Evolutionary conservation across 2,329 filamentous ascomycete species (phyloP).

Genomic region (Bipolaris oryzae): DNA sequence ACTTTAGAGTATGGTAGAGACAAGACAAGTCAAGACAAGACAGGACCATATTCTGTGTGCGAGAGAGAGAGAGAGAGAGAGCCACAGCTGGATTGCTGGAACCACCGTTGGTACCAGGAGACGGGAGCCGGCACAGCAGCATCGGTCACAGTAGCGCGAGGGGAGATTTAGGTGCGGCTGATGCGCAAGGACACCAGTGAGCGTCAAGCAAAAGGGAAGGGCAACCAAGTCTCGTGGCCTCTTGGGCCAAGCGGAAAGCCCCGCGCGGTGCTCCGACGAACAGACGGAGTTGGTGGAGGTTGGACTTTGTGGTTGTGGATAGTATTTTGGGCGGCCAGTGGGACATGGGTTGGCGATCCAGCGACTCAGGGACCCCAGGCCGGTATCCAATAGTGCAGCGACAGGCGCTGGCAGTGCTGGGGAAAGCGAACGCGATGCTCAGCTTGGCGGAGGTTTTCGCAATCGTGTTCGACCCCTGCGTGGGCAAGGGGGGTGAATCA

Average conservation of each 20-base stretch:
- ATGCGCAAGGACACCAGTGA: constrained; percentile 21
- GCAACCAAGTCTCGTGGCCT: background rate
- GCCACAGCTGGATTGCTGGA: constrained; percentile 45
- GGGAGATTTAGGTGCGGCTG: constrained; percentile 33
- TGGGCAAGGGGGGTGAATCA: constrained; percentile 20
- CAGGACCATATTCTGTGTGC: constrained; percentile 30
- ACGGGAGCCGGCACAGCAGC: constrained; percentile 39
- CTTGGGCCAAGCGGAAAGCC: constrained; percentile 13
- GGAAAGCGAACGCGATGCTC: constrained; percentile 22
- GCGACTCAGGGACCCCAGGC: constrained; percentile 11
- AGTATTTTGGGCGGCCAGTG: constrained; percentile 13
- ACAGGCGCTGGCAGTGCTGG: constrained; percentile 7
- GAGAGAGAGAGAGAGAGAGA: constrained; percentile 30
- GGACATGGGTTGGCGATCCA: constrained; percentile 8
- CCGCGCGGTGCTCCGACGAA: constrained; percentile 12
- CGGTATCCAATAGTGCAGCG: background rate
- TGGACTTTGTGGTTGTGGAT: constrained; percentile 1
- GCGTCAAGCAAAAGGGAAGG: background rate
- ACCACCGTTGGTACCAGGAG: constrained; percentile 46
- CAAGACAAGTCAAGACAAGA: constrained; percentile 35
- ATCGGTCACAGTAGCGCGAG: constrained; percentile 22
- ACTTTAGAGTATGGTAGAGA: constrained; percentile 20
- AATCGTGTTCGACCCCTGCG: constrained; percentile 13
- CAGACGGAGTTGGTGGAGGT: constrained; percentile 3
- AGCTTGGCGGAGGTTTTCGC: constrained; percentile 17